These are phyloP conservation scores for Hypoxylon fragiforme DNA, from an alignment of 495 filamentous ascomycete species.

Conservation along the genomic window DNA sequence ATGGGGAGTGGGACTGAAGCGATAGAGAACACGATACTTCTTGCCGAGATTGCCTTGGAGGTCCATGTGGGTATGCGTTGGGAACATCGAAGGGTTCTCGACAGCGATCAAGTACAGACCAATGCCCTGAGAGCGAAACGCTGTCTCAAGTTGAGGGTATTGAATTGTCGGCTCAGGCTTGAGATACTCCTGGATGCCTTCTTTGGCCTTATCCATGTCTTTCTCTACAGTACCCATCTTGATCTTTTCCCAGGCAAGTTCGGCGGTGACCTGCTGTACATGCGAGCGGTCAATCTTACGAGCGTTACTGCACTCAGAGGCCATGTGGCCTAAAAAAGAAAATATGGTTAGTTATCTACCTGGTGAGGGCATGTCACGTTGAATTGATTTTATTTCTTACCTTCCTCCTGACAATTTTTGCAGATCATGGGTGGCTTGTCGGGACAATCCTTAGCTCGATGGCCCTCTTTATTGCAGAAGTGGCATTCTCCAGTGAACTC, in stretches of 20 bases:
- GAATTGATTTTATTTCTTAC: slow-evolving; percentile 44
- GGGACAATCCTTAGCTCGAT: slow-evolving; percentile 70
- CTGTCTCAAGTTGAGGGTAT: slow-evolving; percentile 71
- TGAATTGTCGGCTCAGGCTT: slow-evolving; percentile 70
- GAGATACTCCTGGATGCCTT: slow-evolving; percentile 71
- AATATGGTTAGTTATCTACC: slow-evolving; percentile 5
- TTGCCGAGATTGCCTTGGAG: slow-evolving; percentile 78
- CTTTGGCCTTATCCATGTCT: slow-evolving; percentile 75
- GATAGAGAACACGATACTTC: slow-evolving; percentile 74
- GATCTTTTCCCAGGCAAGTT: slow-evolving; percentile 72
- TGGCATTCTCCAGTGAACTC: slow-evolving; percentile 67
- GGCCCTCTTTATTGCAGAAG: slow-evolving; percentile 72
- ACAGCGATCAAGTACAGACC: slow-evolving; percentile 74
- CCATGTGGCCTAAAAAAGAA: slow-evolving; percentile 61
- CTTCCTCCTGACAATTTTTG: slow-evolving; percentile 74
- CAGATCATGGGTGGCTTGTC: slow-evolving; percentile 64
- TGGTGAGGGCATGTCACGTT: not conserved
- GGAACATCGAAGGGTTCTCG: slow-evolving; percentile 61
- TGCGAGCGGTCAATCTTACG: slow-evolving; percentile 66
- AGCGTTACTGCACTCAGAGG: slow-evolving; percentile 66
- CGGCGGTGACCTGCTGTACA: slow-evolving; percentile 60
- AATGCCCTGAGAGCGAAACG: slow-evolving; percentile 67
- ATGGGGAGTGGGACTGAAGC: slow-evolving; percentile 62
- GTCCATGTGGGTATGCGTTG: slow-evolving; percentile 75
- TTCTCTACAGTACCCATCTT: slow-evolving; percentile 61